These are phyloP conservation scores for Parathielavia hyrcaniae DNA, from an alignment of 495 filamentous ascomycete genomes.

Conservation along the genomic window DNA sequence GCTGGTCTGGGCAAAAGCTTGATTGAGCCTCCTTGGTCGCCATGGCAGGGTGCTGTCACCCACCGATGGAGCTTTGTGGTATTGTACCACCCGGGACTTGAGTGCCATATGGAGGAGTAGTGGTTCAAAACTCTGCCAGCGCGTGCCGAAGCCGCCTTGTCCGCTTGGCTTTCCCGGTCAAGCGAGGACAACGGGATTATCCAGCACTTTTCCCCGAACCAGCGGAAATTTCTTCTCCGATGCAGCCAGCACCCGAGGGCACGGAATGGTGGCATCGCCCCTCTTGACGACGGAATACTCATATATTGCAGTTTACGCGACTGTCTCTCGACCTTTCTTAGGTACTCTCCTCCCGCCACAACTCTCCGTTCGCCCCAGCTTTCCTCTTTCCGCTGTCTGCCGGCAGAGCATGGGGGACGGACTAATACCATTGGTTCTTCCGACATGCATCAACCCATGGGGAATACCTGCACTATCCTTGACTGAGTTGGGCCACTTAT, in stretches of 20 bases:
- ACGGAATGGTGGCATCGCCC: constrained; percentile 21
- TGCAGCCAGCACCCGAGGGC: constrained; percentile 26
- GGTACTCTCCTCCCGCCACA: constrained; percentile 20
- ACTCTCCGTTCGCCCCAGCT: constrained; percentile 15
- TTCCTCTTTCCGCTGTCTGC: constrained; percentile 16
- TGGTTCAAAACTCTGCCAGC: constrained; percentile 13
- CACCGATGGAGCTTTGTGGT: constrained; percentile 11
- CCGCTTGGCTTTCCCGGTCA: constrained; percentile 27
- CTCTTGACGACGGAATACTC: constrained; percentile 20
- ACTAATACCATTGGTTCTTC: constrained; percentile 22
- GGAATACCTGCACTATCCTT: constrained; percentile 29
- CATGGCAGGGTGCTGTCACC: not conserved
- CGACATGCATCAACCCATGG: constrained; percentile 19
- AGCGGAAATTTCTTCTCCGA: constrained; percentile 25
- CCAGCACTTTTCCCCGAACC: constrained; percentile 31
- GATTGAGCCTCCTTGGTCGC: constrained; percentile 15
- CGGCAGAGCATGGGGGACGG: constrained; percentile 17
- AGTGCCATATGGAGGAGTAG: not conserved
- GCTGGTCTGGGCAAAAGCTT: constrained; percentile 13
- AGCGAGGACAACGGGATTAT: constrained; percentile 22
- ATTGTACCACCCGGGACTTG: constrained; percentile 8
- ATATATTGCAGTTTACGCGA: constrained; percentile 36
- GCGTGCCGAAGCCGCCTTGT: constrained; percentile 13
- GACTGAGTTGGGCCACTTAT: constrained; percentile 22
- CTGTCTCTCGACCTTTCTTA: constrained; percentile 14